phyloP scores from a whole-genome alignment of 169 alveolate species.

The Plasmodium gonderi region DNA sequence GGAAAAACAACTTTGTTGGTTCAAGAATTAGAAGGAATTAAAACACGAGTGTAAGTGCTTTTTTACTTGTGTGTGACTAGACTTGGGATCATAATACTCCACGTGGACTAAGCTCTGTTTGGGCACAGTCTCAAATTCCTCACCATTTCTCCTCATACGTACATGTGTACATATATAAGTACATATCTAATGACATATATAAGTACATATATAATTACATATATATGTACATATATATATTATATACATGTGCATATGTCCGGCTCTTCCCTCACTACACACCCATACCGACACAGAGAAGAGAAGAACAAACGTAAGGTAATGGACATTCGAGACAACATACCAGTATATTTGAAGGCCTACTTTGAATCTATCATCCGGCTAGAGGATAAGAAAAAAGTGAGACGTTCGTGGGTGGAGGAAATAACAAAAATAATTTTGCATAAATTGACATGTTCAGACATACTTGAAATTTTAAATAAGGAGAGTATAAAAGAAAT shows the following conservation, averaged over 20 bases:
- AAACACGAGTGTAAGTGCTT: background rate
- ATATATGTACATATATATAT: too few species aligned
- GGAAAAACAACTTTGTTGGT: background rate
- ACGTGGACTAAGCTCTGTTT: background rate
- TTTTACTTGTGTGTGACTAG: too few species aligned
- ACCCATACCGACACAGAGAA: background rate
- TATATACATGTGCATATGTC: too few species aligned
- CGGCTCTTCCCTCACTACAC: too few species aligned
- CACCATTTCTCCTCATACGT: too few species aligned
- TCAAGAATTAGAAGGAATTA: conserved; percentile 6
- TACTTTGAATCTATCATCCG: conserved; percentile 5
- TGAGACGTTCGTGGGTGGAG: background rate
- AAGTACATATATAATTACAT: too few species aligned
- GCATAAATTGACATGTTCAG: conserved; percentile 9
- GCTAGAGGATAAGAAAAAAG: background rate
- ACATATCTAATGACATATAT: too few species aligned
- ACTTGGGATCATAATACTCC: background rate
- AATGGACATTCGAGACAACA: conserved; percentile 2
- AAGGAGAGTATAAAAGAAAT: conserved; percentile 61
- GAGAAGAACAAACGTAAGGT: background rate
- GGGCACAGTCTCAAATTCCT: background rate
- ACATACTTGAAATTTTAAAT: conserved; percentile 16
- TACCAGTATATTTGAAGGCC: conserved; percentile 38
- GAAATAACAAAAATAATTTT: conserved; percentile 36
- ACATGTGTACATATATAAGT: background rate